Percentiles rank a stretch among this genome's conserved stretches.
These are phyloP conservation scores for Rhodotorula sp. DNA, from an alignment of 1,284 basidiomycete genomes.

Conservation along the genomic window DNA sequence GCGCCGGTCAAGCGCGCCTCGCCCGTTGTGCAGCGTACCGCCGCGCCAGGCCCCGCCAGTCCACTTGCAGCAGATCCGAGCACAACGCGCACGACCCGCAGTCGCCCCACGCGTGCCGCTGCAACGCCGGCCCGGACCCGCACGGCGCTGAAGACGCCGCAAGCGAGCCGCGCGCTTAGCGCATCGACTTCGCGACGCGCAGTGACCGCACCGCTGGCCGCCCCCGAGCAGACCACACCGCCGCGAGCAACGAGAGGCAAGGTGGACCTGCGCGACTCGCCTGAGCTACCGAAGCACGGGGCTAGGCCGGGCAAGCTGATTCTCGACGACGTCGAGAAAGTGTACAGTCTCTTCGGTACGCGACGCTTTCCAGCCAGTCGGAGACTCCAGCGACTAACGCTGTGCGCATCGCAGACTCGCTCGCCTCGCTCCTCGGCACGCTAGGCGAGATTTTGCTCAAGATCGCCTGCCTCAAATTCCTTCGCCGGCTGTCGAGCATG, in stretches of 20 bases:
- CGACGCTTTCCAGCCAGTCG: constrained; percentile 15
- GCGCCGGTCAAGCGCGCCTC: constrained; percentile 4
- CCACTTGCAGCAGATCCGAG: background rate
- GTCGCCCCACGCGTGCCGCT: background rate
- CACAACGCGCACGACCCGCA: background rate
- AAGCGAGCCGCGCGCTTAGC: background rate
- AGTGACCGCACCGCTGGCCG: background rate
- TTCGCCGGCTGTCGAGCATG: constrained; percentile 60
- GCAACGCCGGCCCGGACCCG: constrained; percentile 9
- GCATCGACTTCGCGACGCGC: background rate
- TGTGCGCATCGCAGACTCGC: constrained; percentile 57
- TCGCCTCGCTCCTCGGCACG: constrained; percentile 68
- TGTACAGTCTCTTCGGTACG: constrained; percentile 61
- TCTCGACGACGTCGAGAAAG: constrained; percentile 59
- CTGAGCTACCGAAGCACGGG: constrained; percentile 23
- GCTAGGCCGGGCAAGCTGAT: constrained; percentile 27
- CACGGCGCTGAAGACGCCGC: background rate
- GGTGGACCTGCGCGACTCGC: constrained; percentile 6
- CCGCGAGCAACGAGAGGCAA: background rate
- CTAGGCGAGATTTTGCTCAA: constrained; percentile 57
- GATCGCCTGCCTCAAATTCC: constrained; percentile 56
- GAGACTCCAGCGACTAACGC: constrained; percentile 11
- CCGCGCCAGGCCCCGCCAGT: background rate
- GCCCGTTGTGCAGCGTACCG: constrained; percentile 7
- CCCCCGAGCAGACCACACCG: constrained; percentile 11